Evolutionary conservation across 148 eudicot species (phyloP).

Genomic region (Arbutus unedo): DNA sequence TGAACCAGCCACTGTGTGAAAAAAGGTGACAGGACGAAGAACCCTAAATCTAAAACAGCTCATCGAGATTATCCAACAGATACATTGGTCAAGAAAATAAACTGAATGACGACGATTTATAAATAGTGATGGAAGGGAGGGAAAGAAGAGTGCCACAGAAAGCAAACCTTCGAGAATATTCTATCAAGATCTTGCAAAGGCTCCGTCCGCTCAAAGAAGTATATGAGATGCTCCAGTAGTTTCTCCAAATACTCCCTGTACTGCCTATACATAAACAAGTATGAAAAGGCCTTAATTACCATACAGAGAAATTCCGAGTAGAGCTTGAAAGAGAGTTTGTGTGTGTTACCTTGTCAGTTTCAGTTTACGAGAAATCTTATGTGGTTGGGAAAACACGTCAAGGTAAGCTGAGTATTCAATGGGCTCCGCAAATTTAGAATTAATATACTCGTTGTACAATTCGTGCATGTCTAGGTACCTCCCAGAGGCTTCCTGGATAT

Average conservation of each 20-base stretch:
- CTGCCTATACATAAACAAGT: slow-evolving; percentile 48
- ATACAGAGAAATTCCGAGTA: not conserved
- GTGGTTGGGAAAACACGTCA: slow-evolving; percentile 60
- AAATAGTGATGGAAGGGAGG: no score
- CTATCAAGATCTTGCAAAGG: slow-evolving; percentile 93
- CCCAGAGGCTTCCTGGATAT: slow-evolving; percentile 81
- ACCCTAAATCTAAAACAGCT: not conserved
- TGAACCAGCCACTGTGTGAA: not conserved
- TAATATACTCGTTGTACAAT: slow-evolving; percentile 75
- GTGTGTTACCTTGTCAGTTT: slow-evolving; percentile 61
- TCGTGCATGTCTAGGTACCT: slow-evolving; percentile 92
- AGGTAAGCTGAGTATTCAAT: slow-evolving; percentile 80
- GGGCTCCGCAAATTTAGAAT: slow-evolving; percentile 85
- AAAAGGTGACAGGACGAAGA: not conserved
- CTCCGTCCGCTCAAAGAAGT: slow-evolving; percentile 82
- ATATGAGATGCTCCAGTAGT: slow-evolving; percentile 68
- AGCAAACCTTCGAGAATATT: slow-evolving; percentile 65
- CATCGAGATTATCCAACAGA: not conserved
- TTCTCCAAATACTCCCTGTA: slow-evolving; percentile 76
- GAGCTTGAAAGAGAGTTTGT: not conserved
- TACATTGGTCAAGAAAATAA: slow-evolving; percentile 12
- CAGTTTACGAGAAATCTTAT: slow-evolving; percentile 59
- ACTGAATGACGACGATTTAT: not conserved
- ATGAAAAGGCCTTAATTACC: not conserved
- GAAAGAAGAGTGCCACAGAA: not conserved